These are phyloP conservation scores for Begonia fuchsioides DNA, from an alignment of 306 rosid genomes.

Conservation along the genomic window DNA sequence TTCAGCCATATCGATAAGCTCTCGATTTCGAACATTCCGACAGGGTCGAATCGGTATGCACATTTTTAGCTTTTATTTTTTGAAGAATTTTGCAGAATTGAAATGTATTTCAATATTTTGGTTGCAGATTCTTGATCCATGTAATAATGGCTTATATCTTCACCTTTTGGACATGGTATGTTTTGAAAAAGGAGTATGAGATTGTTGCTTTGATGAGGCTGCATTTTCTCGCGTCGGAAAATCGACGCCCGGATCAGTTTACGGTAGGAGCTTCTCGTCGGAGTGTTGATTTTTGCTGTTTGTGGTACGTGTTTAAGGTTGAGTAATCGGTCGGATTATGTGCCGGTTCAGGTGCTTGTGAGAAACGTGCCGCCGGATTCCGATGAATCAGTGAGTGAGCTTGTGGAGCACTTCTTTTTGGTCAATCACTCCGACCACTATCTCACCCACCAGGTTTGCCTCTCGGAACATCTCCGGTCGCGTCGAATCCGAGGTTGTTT, in stretches of 20 bases:
- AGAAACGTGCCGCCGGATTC: constrained; percentile 94
- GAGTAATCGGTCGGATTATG: too few species aligned
- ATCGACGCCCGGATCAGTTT: constrained; percentile 80
- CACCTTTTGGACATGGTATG: constrained; percentile 84
- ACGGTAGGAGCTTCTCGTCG: constrained; percentile 35
- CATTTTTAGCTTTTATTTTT: too few species aligned
- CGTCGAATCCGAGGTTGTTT: too few species aligned
- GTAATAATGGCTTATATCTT: constrained; percentile 89
- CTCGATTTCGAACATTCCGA: constrained; percentile 83
- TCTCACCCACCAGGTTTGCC: constrained; percentile 69
- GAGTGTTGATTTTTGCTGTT: too few species aligned
- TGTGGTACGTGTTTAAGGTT: too few species aligned
- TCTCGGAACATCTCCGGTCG: constrained; percentile 4
- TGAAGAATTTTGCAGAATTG: too few species aligned
- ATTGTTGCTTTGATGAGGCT: constrained; percentile 72
- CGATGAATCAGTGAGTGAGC: constrained; percentile 85
- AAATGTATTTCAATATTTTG: background rate
- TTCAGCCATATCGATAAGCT: constrained; percentile 77
- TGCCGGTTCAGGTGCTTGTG: constrained; percentile 53
- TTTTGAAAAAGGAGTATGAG: constrained; percentile 70
- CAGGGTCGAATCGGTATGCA: constrained; percentile 60
- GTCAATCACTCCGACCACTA: constrained; percentile 92
- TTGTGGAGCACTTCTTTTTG: constrained; percentile 89
- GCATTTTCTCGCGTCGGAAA: constrained; percentile 73
- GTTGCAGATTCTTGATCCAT: constrained; percentile 94